Base-by-base conservation (phyloP, 1,139 yeast species). In the Casaregolazyma suthepensis region DNA sequence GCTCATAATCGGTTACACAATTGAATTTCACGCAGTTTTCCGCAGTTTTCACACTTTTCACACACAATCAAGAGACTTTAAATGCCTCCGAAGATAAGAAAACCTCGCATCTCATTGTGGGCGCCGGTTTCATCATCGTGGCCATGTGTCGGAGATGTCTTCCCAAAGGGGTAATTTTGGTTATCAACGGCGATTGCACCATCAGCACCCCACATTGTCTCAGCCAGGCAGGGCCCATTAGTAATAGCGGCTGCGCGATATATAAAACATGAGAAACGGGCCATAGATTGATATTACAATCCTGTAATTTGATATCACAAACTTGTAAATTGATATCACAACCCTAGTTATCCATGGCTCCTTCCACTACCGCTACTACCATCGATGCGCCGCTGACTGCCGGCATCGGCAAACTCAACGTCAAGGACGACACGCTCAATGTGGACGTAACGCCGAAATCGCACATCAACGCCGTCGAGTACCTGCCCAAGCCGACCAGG, bases 401-500 rank as follows among this genome's bases (percentile, higher is more conserved):
- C 7, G 40, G 40, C 37, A 35, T 47, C 15, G 45, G 22, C 29
- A 47, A 47, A 12, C 43, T 47, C 37, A 40, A 38, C 23, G 15
- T 47, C 38, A 22, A 45, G 17, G 20, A 38, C 6, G 44, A 46
- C 7, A 19, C 17, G 17, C 42, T 40, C 22, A 38, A 20, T 3
- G 37, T 47, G 20, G 26, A 38, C 4, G 7, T 47, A 9, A 22
- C 26, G 12, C 18, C 40, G 23, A 31, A 15, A 13, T 15, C 13
- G 22, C 50, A 47, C 38, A n/a, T 18, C 7, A 47, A 38, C 9
- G 37, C 15, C 47, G 44, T 55, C 68, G 60, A 63, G 29, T 57
- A 64, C 26, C 59, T 78, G 45, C 82, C 82, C 23, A 70, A 59
- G 45, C 44, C 71, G 12, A 63, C 78, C 3, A 64, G 63, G 38